Base-by-base conservation (phyloP, 805 yeast species). In the Teunomyces cretensis region DNA sequence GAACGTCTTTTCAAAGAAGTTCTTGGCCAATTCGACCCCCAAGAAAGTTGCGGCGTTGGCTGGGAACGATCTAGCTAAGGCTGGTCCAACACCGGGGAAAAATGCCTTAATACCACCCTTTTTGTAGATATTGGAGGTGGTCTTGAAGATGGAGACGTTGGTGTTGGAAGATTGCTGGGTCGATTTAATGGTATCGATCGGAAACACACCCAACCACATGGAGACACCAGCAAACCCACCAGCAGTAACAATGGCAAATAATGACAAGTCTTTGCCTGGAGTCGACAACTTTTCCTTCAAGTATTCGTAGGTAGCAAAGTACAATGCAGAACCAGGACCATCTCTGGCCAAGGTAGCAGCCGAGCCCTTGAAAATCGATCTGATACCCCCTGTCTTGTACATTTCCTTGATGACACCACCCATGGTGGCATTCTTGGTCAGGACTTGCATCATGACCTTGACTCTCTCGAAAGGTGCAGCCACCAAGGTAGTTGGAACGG, bases 11-110 rank as follows among this genome's bases (percentile, higher is more conserved):
- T 69, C 71, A 26, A 72, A 60, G 49, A 64, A 62, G 49, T 70
- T 67, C 52, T 66, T 72, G 19, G 96, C 88, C 46, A 91, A 60
- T 65, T 92, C 99, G 26, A 92, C 98, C 39, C 98, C 99, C 30
- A 89, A 78, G 71, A 92, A 92, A 2, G 98, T 91, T 7, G 99
- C 98, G n/a, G 99, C 99, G 67, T 94, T 92, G 16, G 98, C 98
- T 2, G 98, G 98, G 85, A 94, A 92, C 33, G 96, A 84, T 66
- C 99, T 80, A 19, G 89, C 80, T 59, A 92, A 72, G 2, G 98
- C 98, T 5, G 99, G 97, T 0, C 97, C 97, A 17, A 92, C 76
- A 46, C 99, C 99, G 2, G 98, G 98, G 88, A 91, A 92, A 70
- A 92, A 92, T 0, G 95, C 96, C 62, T 83, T 86, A 52, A 89